A percentile compares a stretch with the other conserved stretches of the same genome.
These are phyloP conservation scores for Acanthamoeba triangularis DNA, from an alignment of 208 protist species.

Conservation along the genomic window DNA sequence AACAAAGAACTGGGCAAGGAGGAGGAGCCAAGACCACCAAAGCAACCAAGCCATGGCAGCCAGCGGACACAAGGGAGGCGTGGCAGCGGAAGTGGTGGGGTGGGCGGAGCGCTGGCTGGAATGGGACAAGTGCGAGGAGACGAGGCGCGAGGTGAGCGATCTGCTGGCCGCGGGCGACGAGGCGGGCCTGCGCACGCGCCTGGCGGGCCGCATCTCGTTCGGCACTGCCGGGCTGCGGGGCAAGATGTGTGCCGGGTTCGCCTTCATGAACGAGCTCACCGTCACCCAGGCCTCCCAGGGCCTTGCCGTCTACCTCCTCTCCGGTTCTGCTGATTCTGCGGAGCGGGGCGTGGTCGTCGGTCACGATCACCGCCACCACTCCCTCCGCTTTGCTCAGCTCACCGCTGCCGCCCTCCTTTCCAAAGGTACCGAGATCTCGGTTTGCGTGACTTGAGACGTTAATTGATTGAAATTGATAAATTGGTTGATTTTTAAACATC, in stretches of 20 bases:
- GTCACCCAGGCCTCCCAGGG: constrained; percentile 96
- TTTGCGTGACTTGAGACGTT: no score
- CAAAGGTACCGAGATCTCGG: no score
- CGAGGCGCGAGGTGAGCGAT: neutral
- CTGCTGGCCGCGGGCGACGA: constrained; percentile 10
- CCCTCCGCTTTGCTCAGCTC: constrained; percentile 93
- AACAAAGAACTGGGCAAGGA: no score
- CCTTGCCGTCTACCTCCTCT: constrained; percentile 47
- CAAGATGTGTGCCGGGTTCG: constrained; percentile 96
- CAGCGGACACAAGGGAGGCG: no score
- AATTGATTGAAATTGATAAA: no score
- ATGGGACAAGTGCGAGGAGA: constrained; percentile 44
- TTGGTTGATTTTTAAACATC: no score
- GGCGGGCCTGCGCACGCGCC: neutral
- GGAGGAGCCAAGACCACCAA: no score
- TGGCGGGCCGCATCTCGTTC: constrained; percentile 93
- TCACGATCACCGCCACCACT: constrained; percentile 96
- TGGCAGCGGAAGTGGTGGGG: neutral
- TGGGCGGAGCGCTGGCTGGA: constrained; percentile 10
- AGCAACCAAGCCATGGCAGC: no score
- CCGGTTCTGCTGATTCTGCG: constrained; percentile 24
- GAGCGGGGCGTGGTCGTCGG: constrained; percentile 95
- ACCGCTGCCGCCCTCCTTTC: constrained; percentile 94
- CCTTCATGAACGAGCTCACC: constrained; percentile 97
- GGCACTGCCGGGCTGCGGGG: constrained; percentile 97